phyloP scores from a whole-genome alignment of 1,139 yeast species.

The Debaryomycetaceae sp. region DNA sequence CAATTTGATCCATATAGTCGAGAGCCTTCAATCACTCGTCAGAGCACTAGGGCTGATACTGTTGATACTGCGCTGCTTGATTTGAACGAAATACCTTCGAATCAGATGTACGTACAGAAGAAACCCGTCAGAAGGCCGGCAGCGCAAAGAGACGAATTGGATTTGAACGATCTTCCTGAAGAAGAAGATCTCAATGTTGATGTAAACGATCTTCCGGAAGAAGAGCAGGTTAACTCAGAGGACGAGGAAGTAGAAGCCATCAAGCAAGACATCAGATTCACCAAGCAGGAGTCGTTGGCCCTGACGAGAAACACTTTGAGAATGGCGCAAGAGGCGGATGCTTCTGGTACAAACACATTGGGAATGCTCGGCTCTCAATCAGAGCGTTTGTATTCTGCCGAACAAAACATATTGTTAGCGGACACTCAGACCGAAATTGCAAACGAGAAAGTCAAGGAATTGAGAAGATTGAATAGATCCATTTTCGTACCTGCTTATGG shows the following conservation, averaged over 20 bases:
- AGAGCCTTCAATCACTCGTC: conserved; percentile 4
- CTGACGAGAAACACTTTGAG: conserved; percentile 83
- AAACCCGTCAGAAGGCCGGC: conserved; percentile 25
- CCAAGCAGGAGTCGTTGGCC: conserved; percentile 83
- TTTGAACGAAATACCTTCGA: conserved; percentile 41
- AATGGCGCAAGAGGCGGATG: conserved; percentile 91
- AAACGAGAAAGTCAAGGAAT: conserved; percentile 77
- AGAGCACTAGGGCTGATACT: conserved; percentile 2
- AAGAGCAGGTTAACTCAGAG: conserved; percentile 51
- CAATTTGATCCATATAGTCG: conserved; percentile 10
- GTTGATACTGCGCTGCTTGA: conserved; percentile 35
- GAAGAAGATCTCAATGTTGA: conserved; percentile 42
- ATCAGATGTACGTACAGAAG: conserved; percentile 23
- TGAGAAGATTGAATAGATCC: conserved; percentile 76
- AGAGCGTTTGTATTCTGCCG: conserved; percentile 77
- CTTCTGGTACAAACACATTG: conserved; percentile 81
- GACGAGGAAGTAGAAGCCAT: conserved; percentile 90
- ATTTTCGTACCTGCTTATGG: conserved; percentile 77
- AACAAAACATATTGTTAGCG: conserved; percentile 71
- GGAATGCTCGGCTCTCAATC: conserved; percentile 94
- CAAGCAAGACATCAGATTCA: conserved; percentile 78
- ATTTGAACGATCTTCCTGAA: conserved; percentile 34
- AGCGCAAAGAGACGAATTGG: conserved; percentile 24
- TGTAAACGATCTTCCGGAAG: conserved; percentile 40
- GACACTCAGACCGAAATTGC: conserved; percentile 82